Conservation (phyloP, 306 rosid species). For the Trifolium fragiferum region DNA sequence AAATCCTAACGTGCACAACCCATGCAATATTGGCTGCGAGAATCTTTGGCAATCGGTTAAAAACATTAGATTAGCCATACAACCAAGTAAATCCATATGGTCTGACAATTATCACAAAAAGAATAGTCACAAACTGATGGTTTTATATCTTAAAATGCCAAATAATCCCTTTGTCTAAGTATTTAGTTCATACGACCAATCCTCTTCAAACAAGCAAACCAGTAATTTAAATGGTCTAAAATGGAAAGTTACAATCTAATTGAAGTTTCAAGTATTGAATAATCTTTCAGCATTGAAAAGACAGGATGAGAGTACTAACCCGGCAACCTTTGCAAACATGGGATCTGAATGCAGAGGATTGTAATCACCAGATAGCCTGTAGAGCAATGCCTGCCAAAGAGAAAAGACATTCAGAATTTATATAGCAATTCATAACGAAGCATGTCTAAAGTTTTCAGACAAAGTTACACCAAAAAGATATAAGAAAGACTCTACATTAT, state of each 20-base stretch:
- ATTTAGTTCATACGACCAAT: conserved; percentile 29
- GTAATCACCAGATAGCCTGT: conserved; percentile 86
- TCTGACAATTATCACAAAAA: conserved; percentile 17
- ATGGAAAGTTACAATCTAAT: conserved; percentile 13
- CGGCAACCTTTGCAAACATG: conserved; percentile 75
- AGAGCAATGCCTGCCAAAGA: conserved; percentile 86
- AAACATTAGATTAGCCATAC: conserved; percentile 32
- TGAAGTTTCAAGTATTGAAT: conserved; percentile 35
- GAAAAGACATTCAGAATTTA: conserved; percentile 35
- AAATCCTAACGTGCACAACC: conserved; percentile 90
- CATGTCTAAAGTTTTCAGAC: conserved; percentile 18
- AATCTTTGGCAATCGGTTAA: conserved; percentile 57
- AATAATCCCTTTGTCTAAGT: neutral
- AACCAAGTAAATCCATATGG: conserved; percentile 16
- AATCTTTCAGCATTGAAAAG: conserved; percentile 10
- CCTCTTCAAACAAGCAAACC: conserved; percentile 29
- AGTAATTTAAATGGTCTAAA: neutral
- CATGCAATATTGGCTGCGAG: conserved; percentile 89
- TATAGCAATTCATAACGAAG: conserved; percentile 16
- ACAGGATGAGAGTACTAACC: conserved; percentile 63
- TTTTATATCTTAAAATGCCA: conserved; percentile 2
- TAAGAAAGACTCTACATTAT: neutral
- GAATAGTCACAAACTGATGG: conserved; percentile 17
- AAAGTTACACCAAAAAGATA: neutral
- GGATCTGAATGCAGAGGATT: conserved; percentile 98